Evolutionary conservation across 2,329 filamentous ascomycete species (phyloP).

Genomic region (Stachybotrys echinatus): DNA sequence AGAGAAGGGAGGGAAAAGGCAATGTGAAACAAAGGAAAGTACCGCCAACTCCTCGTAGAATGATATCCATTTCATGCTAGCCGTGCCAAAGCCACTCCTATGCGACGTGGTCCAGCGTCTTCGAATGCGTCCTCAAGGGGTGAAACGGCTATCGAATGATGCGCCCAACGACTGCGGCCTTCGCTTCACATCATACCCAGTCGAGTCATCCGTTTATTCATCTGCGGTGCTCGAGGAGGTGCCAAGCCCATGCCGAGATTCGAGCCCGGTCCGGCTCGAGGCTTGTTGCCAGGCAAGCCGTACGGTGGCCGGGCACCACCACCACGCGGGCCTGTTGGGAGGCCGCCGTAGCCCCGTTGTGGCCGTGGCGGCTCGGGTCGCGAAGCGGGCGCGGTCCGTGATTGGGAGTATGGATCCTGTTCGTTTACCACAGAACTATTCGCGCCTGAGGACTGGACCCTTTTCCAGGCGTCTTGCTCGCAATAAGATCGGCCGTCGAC

Average conservation of each 20-base stretch:
- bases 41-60: not conserved
- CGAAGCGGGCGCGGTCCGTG: slow-evolving; percentile 10
- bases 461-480: slow-evolving; percentile 73
- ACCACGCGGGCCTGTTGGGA: slow-evolving; percentile 6
- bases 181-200: slow-evolving; percentile 48
- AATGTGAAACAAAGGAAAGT: not conserved
- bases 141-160: no score
- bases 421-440: slow-evolving; percentile 3
- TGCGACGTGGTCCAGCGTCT: no score
- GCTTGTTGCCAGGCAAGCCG: slow-evolving; percentile 7
- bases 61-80: not conserved
- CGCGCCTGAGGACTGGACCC: slow-evolving; percentile 31
- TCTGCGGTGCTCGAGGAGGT: slow-evolving; percentile 33
- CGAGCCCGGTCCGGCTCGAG: slow-evolving; percentile 6
- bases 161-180: not conserved
- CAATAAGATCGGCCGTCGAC: slow-evolving; percentile 76
- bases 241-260: slow-evolving; percentile 9
- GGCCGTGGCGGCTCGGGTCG: slow-evolving; percentile 3
- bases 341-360: not conserved
- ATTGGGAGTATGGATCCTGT: slow-evolving; percentile 9
- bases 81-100: not conserved
- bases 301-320: slow-evolving; percentile 7
- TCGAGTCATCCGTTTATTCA: slow-evolving; percentile 60
- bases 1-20: not conserved
- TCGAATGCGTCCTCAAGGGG: not conserved